Evolutionary conservation across 495 filamentous ascomycete genomes (phyloP), one percentile per base, ranked within the genome.

Genomic region (Evernia prunastri): DNA sequence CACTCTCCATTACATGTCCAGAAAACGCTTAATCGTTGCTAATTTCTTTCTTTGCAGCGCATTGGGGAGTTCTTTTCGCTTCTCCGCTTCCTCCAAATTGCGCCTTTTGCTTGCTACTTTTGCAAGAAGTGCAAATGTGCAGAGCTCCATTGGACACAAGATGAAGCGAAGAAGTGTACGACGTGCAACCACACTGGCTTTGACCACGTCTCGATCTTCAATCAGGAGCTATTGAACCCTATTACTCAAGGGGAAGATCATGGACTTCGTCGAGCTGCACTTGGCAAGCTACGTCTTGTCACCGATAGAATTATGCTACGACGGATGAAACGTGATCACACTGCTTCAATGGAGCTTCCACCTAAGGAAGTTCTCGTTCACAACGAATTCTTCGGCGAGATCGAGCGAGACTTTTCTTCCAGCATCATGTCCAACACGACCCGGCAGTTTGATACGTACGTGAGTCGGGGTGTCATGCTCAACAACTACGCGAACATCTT

Each of bases 1-100:
- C n/a, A 11, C 11, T 20, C 11, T 20, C 42, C 20, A 45, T 45
- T 45, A 45, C 42, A 45, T 11, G 20, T 45, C 42, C 42, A 11
- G 42, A 20, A 45, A 11, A 45, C 20, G 42, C 11, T 11, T 11
- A 45, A 11, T 45, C 42, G 20, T 45, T 20, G 20, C 15, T 27
- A 96, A 97, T 72, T 27, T 5, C 7, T 25, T 10, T 25, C 49
- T 3, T 9, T 7, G 9, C 9, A 42, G 39, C 88, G 94, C 39
- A 97, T 97, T 68, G 94, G 93, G 60, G 94, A 98, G 70, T 94
- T 97, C 76, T 97, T 97, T 72, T 96, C 94, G 5, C 81, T 97
- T 6, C 78, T 98, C 39, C 87, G 92, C 4, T 98, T 98, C 72
- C 80, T 98, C 37, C 86, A 92, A 73, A 81, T 96, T 49, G 80